A percentile compares a stretch with the other conserved stretches of the same genome.
phyloP scores from a whole-genome alignment of 306 rosid species.

The Quercus ilex region DNA sequence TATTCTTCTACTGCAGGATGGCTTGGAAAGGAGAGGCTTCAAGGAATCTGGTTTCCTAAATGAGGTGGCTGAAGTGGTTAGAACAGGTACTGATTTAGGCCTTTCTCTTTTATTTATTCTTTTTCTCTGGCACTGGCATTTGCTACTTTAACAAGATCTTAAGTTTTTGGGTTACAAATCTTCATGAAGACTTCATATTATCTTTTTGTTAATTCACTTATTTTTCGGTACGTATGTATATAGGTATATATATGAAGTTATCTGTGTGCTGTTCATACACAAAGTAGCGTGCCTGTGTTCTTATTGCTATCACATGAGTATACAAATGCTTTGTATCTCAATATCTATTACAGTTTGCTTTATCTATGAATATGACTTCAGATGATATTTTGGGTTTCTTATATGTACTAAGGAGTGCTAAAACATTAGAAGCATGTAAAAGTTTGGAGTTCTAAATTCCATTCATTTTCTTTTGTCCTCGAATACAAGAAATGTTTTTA shows the following conservation, averaged over 20 bases:
- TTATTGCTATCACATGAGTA: background rate
- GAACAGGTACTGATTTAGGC: conserved; percentile 54
- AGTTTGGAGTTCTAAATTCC: background rate
- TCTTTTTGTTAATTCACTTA: background rate
- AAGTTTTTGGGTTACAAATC: background rate
- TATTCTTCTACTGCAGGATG: conserved; percentile 54
- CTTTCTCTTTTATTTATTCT: background rate
- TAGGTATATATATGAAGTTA: background rate
- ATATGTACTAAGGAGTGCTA: background rate
- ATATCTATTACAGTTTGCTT: background rate
- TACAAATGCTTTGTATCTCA: background rate
- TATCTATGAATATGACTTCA: background rate
- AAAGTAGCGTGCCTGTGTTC: background rate
- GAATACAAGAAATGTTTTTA: background rate
- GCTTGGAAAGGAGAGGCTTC: conserved; percentile 92
- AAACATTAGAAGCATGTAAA: background rate
- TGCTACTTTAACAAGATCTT: background rate
- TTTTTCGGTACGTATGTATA: no score
- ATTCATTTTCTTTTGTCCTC: background rate
- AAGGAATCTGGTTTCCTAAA: conserved; percentile 92
- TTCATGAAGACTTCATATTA: background rate
- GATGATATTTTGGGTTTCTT: background rate
- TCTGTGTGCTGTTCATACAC: background rate
- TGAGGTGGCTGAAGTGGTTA: conserved; percentile 86
- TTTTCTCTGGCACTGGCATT: background rate